phyloP scores from a whole-genome alignment of 2,329 filamentous ascomycete species.

The Zarea fungicola region DNA sequence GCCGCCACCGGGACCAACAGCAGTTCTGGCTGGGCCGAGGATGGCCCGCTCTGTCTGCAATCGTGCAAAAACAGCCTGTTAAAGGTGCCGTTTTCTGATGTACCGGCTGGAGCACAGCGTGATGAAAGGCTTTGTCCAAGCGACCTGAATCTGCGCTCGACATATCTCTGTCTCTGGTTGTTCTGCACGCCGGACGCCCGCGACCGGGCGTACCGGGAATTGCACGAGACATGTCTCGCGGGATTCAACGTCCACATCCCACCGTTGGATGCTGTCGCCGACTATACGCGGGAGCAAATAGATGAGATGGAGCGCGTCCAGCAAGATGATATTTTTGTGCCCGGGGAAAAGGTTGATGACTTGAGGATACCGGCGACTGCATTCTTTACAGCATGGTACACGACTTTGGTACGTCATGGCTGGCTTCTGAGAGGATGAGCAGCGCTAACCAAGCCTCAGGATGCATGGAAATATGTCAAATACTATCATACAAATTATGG shows the following conservation, averaged over 20 bases:
- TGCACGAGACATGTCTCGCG: slow-evolving; percentile 32
- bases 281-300: slow-evolving; percentile 31
- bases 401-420: slow-evolving; percentile 30
- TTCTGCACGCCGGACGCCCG: slow-evolving; percentile 28
- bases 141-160: slow-evolving; percentile 23
- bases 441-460: slow-evolving; percentile 18
- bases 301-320: slow-evolving; percentile 25
- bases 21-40: slow-evolving; percentile 1
- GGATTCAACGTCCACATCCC: slow-evolving; percentile 25
- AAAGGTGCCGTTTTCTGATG: slow-evolving; percentile 28
- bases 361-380: slow-evolving; percentile 29
- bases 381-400: slow-evolving; percentile 31
- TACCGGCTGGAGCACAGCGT: slow-evolving; percentile 21
- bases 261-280: slow-evolving; percentile 27
- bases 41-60: slow-evolving; percentile 23
- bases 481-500: slow-evolving; percentile 32
- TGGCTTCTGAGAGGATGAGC: not conserved
- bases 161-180: slow-evolving; percentile 33
- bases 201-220: slow-evolving; percentile 18
- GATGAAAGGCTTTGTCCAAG: slow-evolving; percentile 26
- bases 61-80: slow-evolving; percentile 27
- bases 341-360: slow-evolving; percentile 19
- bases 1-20: not conserved
- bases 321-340: slow-evolving; percentile 20
- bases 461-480: slow-evolving; percentile 30